Evolutionary conservation across 495 filamentous ascomycete species (phyloP), one percentile per base, ranked within the genome.

Genomic region (Gamarada debralockiae): DNA sequence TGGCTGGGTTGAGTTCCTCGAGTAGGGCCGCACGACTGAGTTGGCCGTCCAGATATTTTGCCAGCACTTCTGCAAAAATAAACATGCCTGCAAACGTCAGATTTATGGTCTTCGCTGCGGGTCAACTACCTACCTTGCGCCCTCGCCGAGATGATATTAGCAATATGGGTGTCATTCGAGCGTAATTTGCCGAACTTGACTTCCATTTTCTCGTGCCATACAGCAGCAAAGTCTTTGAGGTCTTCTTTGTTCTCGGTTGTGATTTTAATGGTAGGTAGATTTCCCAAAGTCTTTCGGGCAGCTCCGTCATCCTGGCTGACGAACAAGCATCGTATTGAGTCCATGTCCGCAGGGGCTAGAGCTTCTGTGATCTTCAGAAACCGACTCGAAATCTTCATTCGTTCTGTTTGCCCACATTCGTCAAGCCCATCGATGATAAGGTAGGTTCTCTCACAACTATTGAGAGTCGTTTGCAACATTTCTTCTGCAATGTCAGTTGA

Each of bases 301-400:
- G 67, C 60, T 1, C 38, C 23, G 21, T 65, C 52, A 45, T 70
- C 59, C 50, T 70, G 72, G 53, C 73, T 72, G 13, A 75, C 54
- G 33, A 75, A 65, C 10, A 74, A 40, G 10, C 67, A 64, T 2
- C 72, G 65, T 20, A 71, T 48, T 23, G 60, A n/a, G n/a, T n/a
- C n/a, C n/a, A n/a, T n/a, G n/a, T n/a, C n/a, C n/a, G n/a, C n/a
- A n/a, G n/a, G n/a, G 61, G 9, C 60, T 60, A 64, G 55, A 18
- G 42, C 57, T 7, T 52, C 46, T 2, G 65, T 53, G 55, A 64
- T 48, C 27, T 52, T 14, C 22, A 38, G 47, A 61, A 64, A 64
- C 23, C 62, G 65, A 5, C 42, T 45, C 14, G 66, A 42, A 38
- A 64, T 54, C 13, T 36, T 48, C n/a, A 57, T 62, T 38, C 63